Evolutionary conservation across 1,284 basidiomycete species (phyloP), one percentile per base, ranked within the genome.

Genomic region (Chondrostereum purpureum): DNA sequence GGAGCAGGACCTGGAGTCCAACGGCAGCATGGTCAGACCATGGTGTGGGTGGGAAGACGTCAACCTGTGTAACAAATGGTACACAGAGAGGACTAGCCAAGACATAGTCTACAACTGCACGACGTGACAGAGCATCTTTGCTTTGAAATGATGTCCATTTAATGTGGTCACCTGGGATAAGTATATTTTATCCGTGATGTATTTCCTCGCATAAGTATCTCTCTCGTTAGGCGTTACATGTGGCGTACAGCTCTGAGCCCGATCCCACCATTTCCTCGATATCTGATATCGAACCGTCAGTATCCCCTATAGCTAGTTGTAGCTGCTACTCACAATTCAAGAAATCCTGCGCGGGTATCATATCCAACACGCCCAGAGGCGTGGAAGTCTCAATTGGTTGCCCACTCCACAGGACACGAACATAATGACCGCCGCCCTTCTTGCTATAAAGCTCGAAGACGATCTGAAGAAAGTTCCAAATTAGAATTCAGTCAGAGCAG

Each of bases 371-470:
- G 18, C 69, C 69, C 24, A 73, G 56, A 5, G 66, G 66, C 0
- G 69, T 69, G 0, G 69, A 69, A 0, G 71, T 72, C 37, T 62
- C 57, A 58, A 74, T 68, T 0, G 70, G 68, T 39, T 68, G 68
- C n/a, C 72, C 72, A 23, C 64, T 62, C 69, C 69, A 74, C 2
- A 74, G 58, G 5, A 73, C 68, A n/a, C 70, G 65, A 14, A 74
- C 49, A 50, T 62, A 71, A 36, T 59, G 60, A 3, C 46, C 44
- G 14, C 52, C 48, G 41, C 52, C 38, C 6, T 49, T 46, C 11
- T 55, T 61, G 37, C 58, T 56, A 52, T 72, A 72, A 3, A 73
- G 54, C 46, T 73, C 71, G 45, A 71, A 73, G 0, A 66, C 63
- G 18, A 70, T 52, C 60, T 63, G 18, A n/a, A n/a, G n/a, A n/a